A percentile compares a stretch with the other conserved stretches of the same genome.
Evolutionary conservation across 2,329 filamentous ascomycete species (phyloP).

Genomic region (Pseudogymnoascus sp.): DNA sequence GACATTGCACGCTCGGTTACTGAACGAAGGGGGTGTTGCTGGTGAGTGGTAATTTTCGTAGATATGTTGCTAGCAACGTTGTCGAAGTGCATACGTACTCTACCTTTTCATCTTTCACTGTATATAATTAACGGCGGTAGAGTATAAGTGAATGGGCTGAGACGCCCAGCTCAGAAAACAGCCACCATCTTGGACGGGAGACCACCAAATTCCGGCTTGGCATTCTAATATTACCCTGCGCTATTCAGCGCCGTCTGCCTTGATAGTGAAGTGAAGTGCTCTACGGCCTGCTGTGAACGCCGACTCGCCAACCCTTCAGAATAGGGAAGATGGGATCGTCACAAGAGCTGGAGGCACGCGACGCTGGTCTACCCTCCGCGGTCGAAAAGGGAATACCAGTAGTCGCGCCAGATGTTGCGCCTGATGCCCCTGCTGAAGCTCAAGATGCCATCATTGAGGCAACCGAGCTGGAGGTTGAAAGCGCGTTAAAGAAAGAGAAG

Average conservation of each 20-base stretch:
- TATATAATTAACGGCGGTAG: neutral
- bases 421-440: neutral
- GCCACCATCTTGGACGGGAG: neutral
- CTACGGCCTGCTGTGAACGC: neutral
- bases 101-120: neutral
- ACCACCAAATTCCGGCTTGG: neutral
- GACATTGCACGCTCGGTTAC: neutral
- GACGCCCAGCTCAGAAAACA: neutral
- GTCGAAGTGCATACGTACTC: neutral
- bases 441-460: slow-evolving; percentile 2
- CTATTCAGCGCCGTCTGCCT: neutral
- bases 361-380: neutral
- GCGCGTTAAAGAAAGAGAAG: slow-evolving; percentile 6
- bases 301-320: neutral
- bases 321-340: slow-evolving; percentile 1
- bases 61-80: neutral
- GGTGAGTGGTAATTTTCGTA: neutral
- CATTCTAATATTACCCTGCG: neutral
- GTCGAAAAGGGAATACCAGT: neutral
- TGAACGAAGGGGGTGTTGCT: neutral
- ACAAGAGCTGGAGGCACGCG: neutral
- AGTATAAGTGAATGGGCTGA: neutral
- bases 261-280: neutral
- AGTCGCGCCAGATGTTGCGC: neutral
- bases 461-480: neutral